These are phyloP conservation scores for Nymphaea thermarum DNA, from an alignment of 164 flowering plant genomes.

Conservation along the genomic window DNA sequence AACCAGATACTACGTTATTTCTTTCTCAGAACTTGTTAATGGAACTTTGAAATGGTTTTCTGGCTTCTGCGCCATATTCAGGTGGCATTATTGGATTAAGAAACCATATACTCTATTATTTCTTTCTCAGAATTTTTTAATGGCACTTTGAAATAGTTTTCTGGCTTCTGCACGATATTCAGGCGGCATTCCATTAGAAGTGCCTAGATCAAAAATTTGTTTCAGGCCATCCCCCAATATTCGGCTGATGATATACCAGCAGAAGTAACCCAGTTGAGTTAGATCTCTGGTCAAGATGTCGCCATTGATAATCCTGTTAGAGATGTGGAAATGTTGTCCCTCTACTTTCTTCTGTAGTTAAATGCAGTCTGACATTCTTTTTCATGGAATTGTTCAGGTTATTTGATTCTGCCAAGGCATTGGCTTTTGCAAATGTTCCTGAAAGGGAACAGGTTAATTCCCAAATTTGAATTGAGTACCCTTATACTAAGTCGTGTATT, in stretches of 20 bases:
- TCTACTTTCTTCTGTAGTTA: neutral
- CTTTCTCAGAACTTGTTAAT: too few relatives aligned
- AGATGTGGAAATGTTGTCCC: neutral
- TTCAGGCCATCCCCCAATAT: too few relatives aligned
- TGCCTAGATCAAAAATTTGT: too few relatives aligned
- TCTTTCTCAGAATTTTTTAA: too few relatives aligned
- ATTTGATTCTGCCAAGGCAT: slow-evolving; percentile 89
- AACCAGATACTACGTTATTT: too few relatives aligned
- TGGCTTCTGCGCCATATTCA: too few relatives aligned
- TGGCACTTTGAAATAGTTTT: too few relatives aligned
- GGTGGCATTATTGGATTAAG: too few relatives aligned
- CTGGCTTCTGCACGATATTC: too few relatives aligned
- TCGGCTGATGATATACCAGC: neutral
- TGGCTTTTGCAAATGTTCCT: slow-evolving; percentile 73
- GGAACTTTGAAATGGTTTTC: too few relatives aligned
- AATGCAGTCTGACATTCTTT: neutral
- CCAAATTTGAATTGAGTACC: neutral
- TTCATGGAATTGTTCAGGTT: slow-evolving; percentile 29
- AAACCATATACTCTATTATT: too few relatives aligned
- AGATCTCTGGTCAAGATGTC: neutral
- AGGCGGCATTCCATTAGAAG: too few relatives aligned
- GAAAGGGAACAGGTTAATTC: slow-evolving; percentile 64
- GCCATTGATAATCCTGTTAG: neutral
- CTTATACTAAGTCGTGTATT: neutral
- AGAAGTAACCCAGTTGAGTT: neutral